Percentiles rank a stretch among this genome's conserved stretches.
Evolutionary conservation across 345 rosid species (phyloP).

Genomic region (Linum trigynum): DNA sequence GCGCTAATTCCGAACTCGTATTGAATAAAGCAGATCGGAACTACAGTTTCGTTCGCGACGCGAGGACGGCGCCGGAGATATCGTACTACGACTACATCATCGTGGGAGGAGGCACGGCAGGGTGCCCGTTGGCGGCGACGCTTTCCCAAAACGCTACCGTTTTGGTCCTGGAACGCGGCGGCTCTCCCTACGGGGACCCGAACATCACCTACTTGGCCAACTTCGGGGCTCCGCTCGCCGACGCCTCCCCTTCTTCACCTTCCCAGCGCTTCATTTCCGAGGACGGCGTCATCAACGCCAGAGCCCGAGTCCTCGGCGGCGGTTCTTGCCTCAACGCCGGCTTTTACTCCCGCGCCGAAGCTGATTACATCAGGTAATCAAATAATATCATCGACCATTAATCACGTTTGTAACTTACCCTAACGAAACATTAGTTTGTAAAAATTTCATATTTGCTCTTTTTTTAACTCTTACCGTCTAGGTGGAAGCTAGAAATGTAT

Average conservation of each 20-base stretch:
- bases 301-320: conserved; percentile 6
- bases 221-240: conserved; percentile 19
- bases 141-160: conserved; percentile 22
- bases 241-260: conserved; percentile 16
- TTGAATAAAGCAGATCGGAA: conserved; percentile 9
- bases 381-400: too few species aligned
- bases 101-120: conserved; percentile 28
- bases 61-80: conserved; percentile 14
- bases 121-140: conserved; percentile 23
- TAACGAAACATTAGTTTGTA: too few species aligned
- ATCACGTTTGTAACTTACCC: too few species aligned
- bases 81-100: conserved; percentile 26
- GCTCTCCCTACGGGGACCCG: conserved; percentile 23
- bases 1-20: background rate
- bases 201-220: conserved; percentile 15
- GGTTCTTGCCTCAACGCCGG: background rate
- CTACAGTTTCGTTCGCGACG: conserved; percentile 15
- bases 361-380: background rate
- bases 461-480: too few species aligned
- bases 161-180: conserved; percentile 23
- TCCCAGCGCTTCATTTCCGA: conserved; percentile 25
- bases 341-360: conserved; percentile 1
- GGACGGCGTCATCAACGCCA: conserved; percentile 16
- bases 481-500: too few species aligned
- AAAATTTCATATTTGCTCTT: too few species aligned